phyloP scores from a whole-genome alignment of 352 stramenopile species.

The Pythium vanterpoolii region DNA sequence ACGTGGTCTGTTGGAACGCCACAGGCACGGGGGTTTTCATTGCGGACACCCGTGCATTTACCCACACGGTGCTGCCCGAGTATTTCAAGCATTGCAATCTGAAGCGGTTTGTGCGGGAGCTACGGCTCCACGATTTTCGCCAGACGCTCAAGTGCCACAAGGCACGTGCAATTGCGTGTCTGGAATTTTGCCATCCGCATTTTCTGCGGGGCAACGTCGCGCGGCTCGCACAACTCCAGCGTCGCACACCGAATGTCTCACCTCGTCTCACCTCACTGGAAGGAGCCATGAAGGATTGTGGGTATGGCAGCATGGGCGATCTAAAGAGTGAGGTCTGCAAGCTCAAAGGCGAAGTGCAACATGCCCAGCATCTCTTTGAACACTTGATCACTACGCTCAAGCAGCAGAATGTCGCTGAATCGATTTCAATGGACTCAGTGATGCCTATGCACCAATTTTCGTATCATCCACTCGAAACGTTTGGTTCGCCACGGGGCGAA shows the following conservation, averaged over 20 bases:
- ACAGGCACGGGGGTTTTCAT: constrained; percentile 22
- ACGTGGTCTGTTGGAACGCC: constrained; percentile 21
- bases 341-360: constrained; percentile 19
- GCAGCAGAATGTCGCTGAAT: neutral
- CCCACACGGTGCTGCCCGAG: constrained; percentile 29
- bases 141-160: constrained; percentile 19
- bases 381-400: constrained; percentile 13
- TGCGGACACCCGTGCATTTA: constrained; percentile 20
- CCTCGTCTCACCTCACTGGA: neutral
- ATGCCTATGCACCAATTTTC: neutral
- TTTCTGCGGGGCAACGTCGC: constrained; percentile 34
- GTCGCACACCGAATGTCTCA: neutral
- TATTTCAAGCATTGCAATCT: constrained; percentile 62
- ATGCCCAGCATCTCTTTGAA: constrained; percentile 20
- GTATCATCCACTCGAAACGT: too few species aligned
- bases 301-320: neutral
- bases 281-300: neutral
- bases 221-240: constrained; percentile 19
- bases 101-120: constrained; percentile 42
- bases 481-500: too few species aligned
- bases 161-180: constrained; percentile 13
- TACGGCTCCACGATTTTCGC: constrained; percentile 62
- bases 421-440: neutral
- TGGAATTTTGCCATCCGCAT: constrained; percentile 45
- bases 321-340: constrained; percentile 14